Percentiles rank a stretch among this genome's conserved stretches.
phyloP scores from a whole-genome alignment of 2,329 filamentous ascomycete species.

The Coccinonectria pachysandricola region DNA sequence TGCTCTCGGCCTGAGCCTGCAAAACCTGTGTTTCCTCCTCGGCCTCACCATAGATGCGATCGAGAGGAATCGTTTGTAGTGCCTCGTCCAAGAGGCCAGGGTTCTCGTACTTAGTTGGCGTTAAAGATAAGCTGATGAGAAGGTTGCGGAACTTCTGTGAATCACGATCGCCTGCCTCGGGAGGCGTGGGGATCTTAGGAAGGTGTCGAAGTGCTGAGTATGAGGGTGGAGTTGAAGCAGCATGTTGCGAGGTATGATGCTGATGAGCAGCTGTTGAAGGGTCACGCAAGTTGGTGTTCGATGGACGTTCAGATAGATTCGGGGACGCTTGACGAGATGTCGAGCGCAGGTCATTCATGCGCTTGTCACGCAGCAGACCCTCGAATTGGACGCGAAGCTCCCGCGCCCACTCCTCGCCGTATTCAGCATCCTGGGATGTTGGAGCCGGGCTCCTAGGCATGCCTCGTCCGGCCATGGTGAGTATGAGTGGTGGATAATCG shows the following conservation, averaged over 20 bases:
- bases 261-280: constrained; percentile 28
- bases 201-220: constrained; percentile 41
- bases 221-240: constrained; percentile 32
- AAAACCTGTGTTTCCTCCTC: constrained; percentile 88
- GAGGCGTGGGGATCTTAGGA: constrained; percentile 58
- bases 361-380: constrained; percentile 73
- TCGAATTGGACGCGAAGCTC: constrained; percentile 79
- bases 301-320: constrained; percentile 38
- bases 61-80: constrained; percentile 72
- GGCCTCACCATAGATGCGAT: constrained; percentile 85
- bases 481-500: constrained; percentile 1
- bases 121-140: constrained; percentile 74
- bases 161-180: constrained; percentile 50
- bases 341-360: constrained; percentile 64
- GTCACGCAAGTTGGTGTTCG: constrained; percentile 36
- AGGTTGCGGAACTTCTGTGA: constrained; percentile 73
- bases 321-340: constrained; percentile 49
- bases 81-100: constrained; percentile 90
- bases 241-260: constrained; percentile 38
- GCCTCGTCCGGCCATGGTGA: constrained; percentile 29
- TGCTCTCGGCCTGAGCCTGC: constrained; percentile 76
- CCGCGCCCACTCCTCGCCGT: constrained; percentile 65
- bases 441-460: constrained; percentile 22
- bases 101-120: constrained; percentile 92
- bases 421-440: constrained; percentile 27